A percentile compares a stretch with the other conserved stretches of the same genome.
phyloP scores from a whole-genome alignment of 345 rosid species.

The Rhodomyrtus tomentosa region DNA sequence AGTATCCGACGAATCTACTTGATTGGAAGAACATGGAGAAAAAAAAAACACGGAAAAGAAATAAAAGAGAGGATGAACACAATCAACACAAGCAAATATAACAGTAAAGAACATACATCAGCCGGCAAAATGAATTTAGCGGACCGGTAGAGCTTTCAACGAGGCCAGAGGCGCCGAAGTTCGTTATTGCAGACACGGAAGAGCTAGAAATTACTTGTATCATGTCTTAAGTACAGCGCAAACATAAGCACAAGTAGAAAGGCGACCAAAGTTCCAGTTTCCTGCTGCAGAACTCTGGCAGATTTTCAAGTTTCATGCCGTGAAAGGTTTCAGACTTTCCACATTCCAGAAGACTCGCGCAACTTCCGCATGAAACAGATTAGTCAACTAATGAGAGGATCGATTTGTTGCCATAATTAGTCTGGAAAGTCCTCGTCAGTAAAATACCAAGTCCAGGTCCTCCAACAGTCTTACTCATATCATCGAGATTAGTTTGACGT shows the following conservation, averaged over 20 bases:
- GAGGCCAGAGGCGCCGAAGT: background rate
- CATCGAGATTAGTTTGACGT: background rate
- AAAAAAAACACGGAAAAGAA: background rate
- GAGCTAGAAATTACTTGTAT: background rate
- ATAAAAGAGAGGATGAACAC: background rate
- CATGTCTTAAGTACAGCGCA: background rate
- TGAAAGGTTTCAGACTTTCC: background rate
- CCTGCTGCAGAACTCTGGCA: too few species aligned
- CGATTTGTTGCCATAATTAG: background rate
- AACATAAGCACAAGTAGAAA: background rate
- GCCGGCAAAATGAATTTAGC: background rate
- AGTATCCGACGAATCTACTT: background rate
- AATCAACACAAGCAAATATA: background rate
- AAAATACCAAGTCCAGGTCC: background rate
- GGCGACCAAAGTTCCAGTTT: background rate
- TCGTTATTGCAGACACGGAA: background rate
- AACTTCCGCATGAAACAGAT: background rate
- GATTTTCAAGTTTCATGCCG: too few species aligned
- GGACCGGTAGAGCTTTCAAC: background rate
- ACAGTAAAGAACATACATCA: background rate
- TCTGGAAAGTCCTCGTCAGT: background rate
- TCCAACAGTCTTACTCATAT: background rate
- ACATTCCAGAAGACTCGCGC: background rate
- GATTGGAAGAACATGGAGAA: background rate
- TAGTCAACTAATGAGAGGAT: background rate